Percentiles rank a stretch among this genome's conserved stretches.
Evolutionary conservation across 257 asterid genomes (phyloP).

Genomic region (Nicotiana benthamiana): DNA sequence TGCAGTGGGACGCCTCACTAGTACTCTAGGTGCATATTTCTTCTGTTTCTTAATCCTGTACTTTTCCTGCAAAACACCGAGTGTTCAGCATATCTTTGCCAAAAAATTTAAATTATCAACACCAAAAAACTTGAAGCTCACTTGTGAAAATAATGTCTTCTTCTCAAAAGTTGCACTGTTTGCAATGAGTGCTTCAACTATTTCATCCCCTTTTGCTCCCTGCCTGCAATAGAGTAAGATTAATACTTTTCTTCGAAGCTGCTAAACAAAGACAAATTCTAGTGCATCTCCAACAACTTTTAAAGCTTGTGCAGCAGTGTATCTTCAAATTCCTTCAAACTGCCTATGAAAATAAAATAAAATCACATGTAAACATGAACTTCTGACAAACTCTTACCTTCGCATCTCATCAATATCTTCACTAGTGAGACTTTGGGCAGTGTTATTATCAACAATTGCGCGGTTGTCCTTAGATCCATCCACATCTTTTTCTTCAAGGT

Average conservation of each 20-base stretch:
- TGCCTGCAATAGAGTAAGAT: constrained; percentile 39
- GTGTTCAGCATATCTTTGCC: constrained; percentile 15
- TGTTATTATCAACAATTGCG: constrained; percentile 72
- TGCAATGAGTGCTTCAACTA: constrained; percentile 85
- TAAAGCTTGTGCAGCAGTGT: background rate
- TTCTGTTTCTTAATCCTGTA: constrained; percentile 92
- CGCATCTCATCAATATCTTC: constrained; percentile 79
- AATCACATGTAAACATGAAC: background rate
- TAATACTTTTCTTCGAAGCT: background rate
- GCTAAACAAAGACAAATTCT: background rate
- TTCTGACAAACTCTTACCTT: constrained; percentile 32
- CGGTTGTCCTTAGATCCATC: constrained; percentile 78
- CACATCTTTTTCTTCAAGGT: constrained; percentile 29
- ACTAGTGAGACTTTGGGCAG: constrained; percentile 78
- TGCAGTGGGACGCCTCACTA: constrained; percentile 81
- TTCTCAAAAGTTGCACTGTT: constrained; percentile 90
- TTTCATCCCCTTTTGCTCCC: constrained; percentile 73
- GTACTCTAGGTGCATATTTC: constrained; percentile 90
- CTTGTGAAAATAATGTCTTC: constrained; percentile 95
- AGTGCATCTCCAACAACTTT: background rate
- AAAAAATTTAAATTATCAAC: background rate
- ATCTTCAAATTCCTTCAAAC: background rate
- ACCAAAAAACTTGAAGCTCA: constrained; percentile 12
- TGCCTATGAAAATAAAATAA: background rate
- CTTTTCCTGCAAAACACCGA: constrained; percentile 57